phyloP scores from a whole-genome alignment of 2,329 filamentous ascomycete species.

The Pseudogymnoascus sp. region DNA sequence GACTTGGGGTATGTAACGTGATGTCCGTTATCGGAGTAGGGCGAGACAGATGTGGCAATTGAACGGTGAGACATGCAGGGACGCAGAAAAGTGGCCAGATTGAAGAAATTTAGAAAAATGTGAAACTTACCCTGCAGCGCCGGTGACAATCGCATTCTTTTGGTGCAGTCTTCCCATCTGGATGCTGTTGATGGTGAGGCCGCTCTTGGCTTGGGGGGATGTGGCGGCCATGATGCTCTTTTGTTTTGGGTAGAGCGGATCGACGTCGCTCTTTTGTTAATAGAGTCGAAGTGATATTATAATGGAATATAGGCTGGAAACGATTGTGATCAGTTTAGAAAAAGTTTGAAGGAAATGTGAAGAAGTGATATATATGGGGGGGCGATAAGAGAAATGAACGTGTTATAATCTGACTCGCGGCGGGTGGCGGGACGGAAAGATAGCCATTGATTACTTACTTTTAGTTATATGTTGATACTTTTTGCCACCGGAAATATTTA shows the following conservation, averaged over 20 bases:
- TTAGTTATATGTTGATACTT: not conserved
- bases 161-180: constrained; percentile 29
- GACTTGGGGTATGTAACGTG: not conserved
- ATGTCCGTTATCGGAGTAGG: not conserved
- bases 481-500: not conserved
- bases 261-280: not conserved
- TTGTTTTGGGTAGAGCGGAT: not conserved
- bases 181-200: constrained; percentile 29
- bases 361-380: not conserved
- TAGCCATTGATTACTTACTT: constrained; percentile 1
- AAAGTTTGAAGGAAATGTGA: not conserved
- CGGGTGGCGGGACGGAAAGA: not conserved
- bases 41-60: not conserved
- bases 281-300: not conserved
- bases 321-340: not conserved
- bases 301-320: not conserved
- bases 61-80: not conserved
- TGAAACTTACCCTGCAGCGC: constrained; percentile 56
- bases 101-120: not conserved
- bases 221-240: not conserved
- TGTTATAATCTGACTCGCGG: constrained; percentile 3
- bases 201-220: not conserved
- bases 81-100: not conserved
- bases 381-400: not conserved
- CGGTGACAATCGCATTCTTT: constrained; percentile 50